Evolutionary conservation across 495 filamentous ascomycete species (phyloP), one percentile per base, ranked within the genome.

Genomic region (Articulospora tetracladia): DNA sequence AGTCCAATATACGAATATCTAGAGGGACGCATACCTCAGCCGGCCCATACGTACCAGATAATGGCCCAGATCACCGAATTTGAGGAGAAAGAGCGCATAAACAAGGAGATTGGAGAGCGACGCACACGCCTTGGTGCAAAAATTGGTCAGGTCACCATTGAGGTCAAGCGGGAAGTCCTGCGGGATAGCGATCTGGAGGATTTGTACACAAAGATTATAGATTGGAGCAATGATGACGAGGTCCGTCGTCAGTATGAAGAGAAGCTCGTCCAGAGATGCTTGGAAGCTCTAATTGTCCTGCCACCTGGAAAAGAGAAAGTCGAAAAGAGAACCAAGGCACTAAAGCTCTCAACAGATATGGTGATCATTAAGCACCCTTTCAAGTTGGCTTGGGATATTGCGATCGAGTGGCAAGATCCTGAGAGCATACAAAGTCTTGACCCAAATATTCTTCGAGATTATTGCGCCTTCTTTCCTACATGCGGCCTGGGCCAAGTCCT

Each of bases 361-460:
- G 93, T 98, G 51, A 93, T 97, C 62, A 90, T 98, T 69, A 92
- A 93, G 62, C 91, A 97, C 68, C 92, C 92, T 0, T 97, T 89
- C 72, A 83, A 88, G 58, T 76, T 95, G 23, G 94, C 94, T 2
- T 98, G 94, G 94, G 86, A 87, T 57, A 88, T 96, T 61, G 82
- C 86, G 27, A 78, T 98, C 41, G 90, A 97, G 67, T 97, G 94
- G 91, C 82, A 87, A 63, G 91, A 96, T 72, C 75, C 86, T 41
- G 84, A 91, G 63, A 81, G 79, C 28, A 80, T 89, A 60, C 77
- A 75, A 1, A 78, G 92, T 25, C 88, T 86, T 78, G 93, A 98
- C 67, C 78, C 81, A 58, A 80, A 81, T 32, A 74, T 93, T 39
- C 75, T 98, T 6, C 78, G 84, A 13, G 86, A 96, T 63, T 97